Conservation (phyloP, 768 basidiomycete genomes). For the Amanita phalloides region DNA sequence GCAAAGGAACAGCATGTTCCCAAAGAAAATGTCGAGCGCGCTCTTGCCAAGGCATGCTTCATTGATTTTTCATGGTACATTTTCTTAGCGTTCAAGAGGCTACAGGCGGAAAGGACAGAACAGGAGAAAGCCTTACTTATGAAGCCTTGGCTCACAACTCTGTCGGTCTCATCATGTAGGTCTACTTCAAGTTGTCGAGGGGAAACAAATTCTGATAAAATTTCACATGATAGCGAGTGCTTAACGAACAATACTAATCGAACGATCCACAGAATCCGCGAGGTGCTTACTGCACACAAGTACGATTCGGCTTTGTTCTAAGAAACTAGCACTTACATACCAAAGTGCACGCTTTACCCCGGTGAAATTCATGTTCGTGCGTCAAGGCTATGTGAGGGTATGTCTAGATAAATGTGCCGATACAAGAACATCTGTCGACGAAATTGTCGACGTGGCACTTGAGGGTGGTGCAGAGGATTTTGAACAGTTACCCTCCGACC, state of each 20-base stretch:
- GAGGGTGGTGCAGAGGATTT: conserved; percentile 34
- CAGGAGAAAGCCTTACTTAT: conserved; percentile 41
- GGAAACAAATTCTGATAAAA: conserved; percentile 11
- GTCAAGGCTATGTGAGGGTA: conserved; percentile 41
- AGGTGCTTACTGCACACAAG: conserved; percentile 38
- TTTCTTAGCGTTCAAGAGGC: conserved; percentile 22
- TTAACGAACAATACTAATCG: conserved; percentile 56
- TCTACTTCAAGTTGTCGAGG: neutral
- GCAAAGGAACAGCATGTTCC: conserved; percentile 51
- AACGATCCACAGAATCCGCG: conserved; percentile 45
- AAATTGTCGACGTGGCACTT: conserved; percentile 29
- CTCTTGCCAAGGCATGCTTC: conserved; percentile 39
- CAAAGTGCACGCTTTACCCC: conserved; percentile 49
- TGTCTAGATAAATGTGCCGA: conserved; percentile 22
- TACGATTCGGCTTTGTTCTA: conserved; percentile 16
- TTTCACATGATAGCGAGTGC: conserved; percentile 33
- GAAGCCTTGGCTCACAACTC: conserved; percentile 49
- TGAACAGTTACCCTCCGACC: conserved; percentile 20
- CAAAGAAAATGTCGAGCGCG: conserved; percentile 58
- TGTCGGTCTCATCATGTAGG: conserved; percentile 59
- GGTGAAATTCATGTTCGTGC: conserved; percentile 55
- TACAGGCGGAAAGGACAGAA: conserved; percentile 32
- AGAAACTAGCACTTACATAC: neutral
- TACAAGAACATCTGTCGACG: conserved; percentile 17
- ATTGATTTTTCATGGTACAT: neutral